Evolutionary conservation across 441 rosid species (phyloP).

Genomic region (Syzygium malaccense): DNA sequence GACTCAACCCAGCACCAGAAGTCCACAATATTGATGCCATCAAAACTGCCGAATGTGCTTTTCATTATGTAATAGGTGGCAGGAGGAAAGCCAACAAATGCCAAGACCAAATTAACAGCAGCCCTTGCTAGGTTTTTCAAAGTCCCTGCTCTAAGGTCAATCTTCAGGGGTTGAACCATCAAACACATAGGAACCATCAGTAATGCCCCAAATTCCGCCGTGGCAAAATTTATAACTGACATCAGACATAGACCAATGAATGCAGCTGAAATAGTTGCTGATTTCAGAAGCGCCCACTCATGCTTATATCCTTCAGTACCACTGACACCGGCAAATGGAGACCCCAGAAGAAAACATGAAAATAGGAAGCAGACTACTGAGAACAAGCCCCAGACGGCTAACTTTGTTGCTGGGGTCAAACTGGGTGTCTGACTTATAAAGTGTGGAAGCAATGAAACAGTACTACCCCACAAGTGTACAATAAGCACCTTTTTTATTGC

Average conservation of each 20-base stretch:
- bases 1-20: conserved; percentile 87
- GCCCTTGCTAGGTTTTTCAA: conserved; percentile 28
- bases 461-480: conserved; percentile 61
- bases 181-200: conserved; percentile 68
- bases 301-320: conserved; percentile 20
- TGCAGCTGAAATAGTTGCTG: conserved; percentile 64
- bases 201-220: conserved; percentile 85
- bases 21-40: conserved; percentile 37
- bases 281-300: conserved; percentile 65
- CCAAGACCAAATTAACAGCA: conserved; percentile 40
- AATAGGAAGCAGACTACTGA: conserved; percentile 42
- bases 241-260: conserved; percentile 80
- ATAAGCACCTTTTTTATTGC: conserved; percentile 61
- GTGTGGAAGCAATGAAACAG: conserved; percentile 61
- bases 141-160: conserved; percentile 32
- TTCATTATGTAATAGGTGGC: conserved; percentile 39
- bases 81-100: conserved; percentile 56
- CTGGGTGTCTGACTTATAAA: conserved; percentile 48
- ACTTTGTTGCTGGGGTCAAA: conserved; percentile 40
- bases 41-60: conserved; percentile 32
- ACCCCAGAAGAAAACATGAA: conserved; percentile 34
- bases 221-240: conserved; percentile 92
- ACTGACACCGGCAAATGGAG: conserved; percentile 21
- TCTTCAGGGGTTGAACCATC: conserved; percentile 63
- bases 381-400: conserved; percentile 45